Evolutionary conservation across 169 alveolate genomes (phyloP).

Genomic region (Plasmodium gonderi): DNA sequence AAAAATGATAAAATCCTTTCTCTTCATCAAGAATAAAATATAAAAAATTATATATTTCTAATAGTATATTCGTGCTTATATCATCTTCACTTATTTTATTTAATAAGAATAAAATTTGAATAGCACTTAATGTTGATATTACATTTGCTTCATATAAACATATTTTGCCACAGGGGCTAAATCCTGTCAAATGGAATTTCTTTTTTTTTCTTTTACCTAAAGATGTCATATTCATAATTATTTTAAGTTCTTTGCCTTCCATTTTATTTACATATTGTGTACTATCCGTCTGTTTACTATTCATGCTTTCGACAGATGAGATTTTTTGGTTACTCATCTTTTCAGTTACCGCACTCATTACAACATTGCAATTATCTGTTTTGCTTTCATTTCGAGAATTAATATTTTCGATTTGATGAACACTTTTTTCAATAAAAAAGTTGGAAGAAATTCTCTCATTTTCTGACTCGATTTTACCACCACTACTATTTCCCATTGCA

Average conservation of each 20-base stretch:
- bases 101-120: constrained; percentile 71
- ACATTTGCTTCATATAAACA: constrained; percentile 55
- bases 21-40: constrained; percentile 35
- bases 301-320: neutral
- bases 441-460: no score
- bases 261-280: neutral
- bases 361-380: neutral
- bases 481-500: neutral
- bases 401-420: no score
- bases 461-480: no score
- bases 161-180: constrained; percentile 58
- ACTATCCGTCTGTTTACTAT: neutral
- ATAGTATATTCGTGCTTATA: constrained; percentile 39
- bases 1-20: constrained; percentile 42
- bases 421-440: no score
- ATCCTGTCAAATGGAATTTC: constrained; percentile 54
- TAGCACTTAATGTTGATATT: constrained; percentile 75
- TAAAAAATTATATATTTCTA: constrained; percentile 51
- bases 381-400: neutral
- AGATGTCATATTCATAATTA: neutral
- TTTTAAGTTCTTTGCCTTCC: neutral
- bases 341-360: neutral
- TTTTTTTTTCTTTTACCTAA: constrained; percentile 7
- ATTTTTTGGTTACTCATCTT: neutral
- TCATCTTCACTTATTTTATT: constrained; percentile 52